These are phyloP conservation scores for Skeletonema menzelii DNA, from an alignment of 108 stramenopile genomes.

Conservation along the genomic window DNA sequence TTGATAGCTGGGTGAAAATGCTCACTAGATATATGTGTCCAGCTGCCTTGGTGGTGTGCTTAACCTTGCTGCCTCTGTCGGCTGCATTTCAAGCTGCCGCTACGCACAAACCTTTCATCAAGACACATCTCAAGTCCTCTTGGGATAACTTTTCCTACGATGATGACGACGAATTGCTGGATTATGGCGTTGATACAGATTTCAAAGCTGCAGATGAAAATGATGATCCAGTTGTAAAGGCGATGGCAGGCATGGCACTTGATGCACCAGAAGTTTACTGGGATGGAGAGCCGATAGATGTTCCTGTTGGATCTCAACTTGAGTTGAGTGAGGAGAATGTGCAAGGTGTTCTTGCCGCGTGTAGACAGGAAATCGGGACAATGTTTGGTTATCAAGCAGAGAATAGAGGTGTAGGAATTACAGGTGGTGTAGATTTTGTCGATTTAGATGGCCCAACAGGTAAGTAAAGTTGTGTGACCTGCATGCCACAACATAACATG, in stretches of 20 bases:
- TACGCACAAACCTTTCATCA: background rate
- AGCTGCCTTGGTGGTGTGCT: background rate
- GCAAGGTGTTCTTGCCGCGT: conserved; percentile 70
- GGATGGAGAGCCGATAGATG: conserved; percentile 38
- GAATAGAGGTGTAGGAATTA: conserved; percentile 93
- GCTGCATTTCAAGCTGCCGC: background rate
- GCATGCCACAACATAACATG: background rate
- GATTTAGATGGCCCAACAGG: conserved; percentile 89
- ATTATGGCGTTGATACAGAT: conserved; percentile 5
- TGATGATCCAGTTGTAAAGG: conserved; percentile 74
- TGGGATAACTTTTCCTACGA: conserved; percentile 57
- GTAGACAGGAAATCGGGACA: conserved; percentile 83
- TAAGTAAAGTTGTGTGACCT: conserved; percentile 33
- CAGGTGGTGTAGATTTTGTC: conserved; percentile 93
- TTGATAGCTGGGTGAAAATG: too few relatives aligned
- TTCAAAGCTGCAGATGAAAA: conserved; percentile 76
- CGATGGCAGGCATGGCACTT: conserved; percentile 58
- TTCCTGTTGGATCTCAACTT: conserved; percentile 56
- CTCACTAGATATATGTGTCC: background rate
- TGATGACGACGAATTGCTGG: conserved; percentile 66
- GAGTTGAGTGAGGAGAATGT: conserved; percentile 73
- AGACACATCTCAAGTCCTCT: conserved; percentile 7
- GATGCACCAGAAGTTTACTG: conserved; percentile 56
- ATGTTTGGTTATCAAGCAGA: conserved; percentile 93
- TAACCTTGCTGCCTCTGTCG: background rate